Evolutionary conservation across 306 rosid species (phyloP).

Genomic region (Cicer arietinum): DNA sequence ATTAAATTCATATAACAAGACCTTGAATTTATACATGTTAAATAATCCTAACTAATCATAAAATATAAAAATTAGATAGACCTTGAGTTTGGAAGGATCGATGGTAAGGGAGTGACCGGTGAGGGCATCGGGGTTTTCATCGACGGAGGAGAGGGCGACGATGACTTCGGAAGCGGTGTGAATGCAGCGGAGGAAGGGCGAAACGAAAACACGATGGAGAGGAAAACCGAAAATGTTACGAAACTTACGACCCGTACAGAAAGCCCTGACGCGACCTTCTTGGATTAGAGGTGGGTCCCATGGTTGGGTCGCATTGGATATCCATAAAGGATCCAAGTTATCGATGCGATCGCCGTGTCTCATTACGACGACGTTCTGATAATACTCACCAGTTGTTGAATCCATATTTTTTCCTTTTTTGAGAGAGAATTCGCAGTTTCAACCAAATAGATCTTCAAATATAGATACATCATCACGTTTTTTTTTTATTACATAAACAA

Average conservation of each 20-base stretch:
- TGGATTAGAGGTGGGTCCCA: slow-evolving; percentile 82
- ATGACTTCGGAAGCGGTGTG: slow-evolving; percentile 78
- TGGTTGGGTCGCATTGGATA: slow-evolving; percentile 56
- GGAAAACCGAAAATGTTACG: slow-evolving; percentile 55
- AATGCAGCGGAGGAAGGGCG: slow-evolving; percentile 91
- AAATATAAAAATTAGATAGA: slow-evolving; percentile 13
- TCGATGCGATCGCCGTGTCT: slow-evolving; percentile 98
- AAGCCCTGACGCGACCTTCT: slow-evolving; percentile 67
- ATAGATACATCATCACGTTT: no score
- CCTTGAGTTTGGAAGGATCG: slow-evolving; percentile 73
- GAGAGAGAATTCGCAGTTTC: not conserved
- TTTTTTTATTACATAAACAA: no score
- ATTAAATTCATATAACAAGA: not conserved
- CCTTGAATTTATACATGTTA: not conserved
- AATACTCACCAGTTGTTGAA: slow-evolving; percentile 33
- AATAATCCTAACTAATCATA: not conserved
- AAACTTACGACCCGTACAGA: slow-evolving; percentile 63
- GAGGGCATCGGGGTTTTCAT: slow-evolving; percentile 39
- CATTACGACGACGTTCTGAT: slow-evolving; percentile 86
- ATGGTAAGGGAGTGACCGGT: slow-evolving; percentile 46
- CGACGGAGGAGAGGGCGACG: slow-evolving; percentile 58
- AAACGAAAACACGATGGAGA: slow-evolving; percentile 72
- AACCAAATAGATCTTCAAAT: no score
- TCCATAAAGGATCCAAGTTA: slow-evolving; percentile 66
- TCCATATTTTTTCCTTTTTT: slow-evolving; percentile 41